Percentiles rank a stretch among this genome's conserved stretches.
These are phyloP conservation scores for Mollisiaceae sp. DNA, from an alignment of 2,329 filamentous ascomycete genomes.

Conservation along the genomic window DNA sequence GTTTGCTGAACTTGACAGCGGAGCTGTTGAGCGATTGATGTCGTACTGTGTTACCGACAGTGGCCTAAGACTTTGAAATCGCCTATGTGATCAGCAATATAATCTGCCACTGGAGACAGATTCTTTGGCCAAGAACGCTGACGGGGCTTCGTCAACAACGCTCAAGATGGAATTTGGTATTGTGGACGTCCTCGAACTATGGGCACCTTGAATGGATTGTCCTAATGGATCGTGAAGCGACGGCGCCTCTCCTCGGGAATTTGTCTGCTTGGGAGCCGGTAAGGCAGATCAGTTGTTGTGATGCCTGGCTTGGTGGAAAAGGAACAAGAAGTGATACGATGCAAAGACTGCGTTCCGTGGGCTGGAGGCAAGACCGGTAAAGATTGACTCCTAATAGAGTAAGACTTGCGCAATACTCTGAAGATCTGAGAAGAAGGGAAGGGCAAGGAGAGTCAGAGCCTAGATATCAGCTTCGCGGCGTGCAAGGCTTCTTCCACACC, in stretches of 20 bases:
- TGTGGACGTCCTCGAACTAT: neutral
- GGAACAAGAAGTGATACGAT: neutral
- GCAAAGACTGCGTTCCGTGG: neutral
- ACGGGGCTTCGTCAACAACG: neutral
- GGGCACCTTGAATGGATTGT: neutral
- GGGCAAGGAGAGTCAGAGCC: neutral
- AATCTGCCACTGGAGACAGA: neutral
- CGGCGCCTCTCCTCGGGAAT: neutral
- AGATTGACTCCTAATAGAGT: neutral
- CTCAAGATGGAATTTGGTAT: neutral
- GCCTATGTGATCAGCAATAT: neutral
- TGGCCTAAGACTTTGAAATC: neutral
- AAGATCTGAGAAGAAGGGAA: neutral
- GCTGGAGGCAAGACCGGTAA: neutral
- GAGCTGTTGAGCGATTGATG: neutral
- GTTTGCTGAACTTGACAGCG: neutral
- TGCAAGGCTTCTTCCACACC: neutral
- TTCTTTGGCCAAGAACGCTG: neutral
- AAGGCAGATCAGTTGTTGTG: neutral
- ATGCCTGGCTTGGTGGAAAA: neutral
- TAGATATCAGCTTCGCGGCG: neutral
- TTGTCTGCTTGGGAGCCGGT: neutral
- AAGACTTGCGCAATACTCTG: neutral
- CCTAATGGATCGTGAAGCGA: neutral
- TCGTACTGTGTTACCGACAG: conserved; percentile 4